Conservation (phyloP, 306 rosid species). For the Alnus rubra region DNA sequence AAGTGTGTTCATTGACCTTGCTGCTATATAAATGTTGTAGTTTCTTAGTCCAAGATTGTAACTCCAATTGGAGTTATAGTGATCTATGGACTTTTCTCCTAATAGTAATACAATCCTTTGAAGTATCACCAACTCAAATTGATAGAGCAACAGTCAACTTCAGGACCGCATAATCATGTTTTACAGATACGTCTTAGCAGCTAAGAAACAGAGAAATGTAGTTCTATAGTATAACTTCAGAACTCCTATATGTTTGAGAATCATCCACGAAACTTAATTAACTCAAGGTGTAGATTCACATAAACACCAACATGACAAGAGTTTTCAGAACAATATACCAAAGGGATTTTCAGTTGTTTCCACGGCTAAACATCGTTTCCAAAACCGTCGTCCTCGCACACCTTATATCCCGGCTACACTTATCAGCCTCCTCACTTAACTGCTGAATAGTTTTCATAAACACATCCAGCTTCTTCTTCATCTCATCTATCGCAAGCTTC, state of each 20-base stretch:
- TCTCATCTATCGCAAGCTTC: constrained; percentile 67
- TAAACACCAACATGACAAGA: constrained; percentile 13
- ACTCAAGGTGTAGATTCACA: constrained; percentile 21
- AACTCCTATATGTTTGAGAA: neutral
- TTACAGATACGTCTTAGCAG: too few relatives aligned
- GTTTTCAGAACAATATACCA: constrained; percentile 26
- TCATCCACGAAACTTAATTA: neutral
- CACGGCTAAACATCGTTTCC: constrained; percentile 47
- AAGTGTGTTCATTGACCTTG: neutral
- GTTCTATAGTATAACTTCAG: too few relatives aligned
- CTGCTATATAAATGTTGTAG: neutral
- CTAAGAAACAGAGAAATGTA: too few relatives aligned
- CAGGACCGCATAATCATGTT: too few relatives aligned
- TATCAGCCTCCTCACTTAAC: constrained; percentile 58
- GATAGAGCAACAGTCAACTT: too few relatives aligned
- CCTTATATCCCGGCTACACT: constrained; percentile 55
- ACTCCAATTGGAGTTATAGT: neutral
- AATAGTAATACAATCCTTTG: too few relatives aligned
- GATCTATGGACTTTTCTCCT: too few relatives aligned
- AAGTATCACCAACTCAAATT: too few relatives aligned
- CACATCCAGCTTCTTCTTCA: constrained; percentile 67
- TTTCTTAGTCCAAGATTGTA: neutral
- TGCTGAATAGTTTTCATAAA: constrained; percentile 52
- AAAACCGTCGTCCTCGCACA: constrained; percentile 65
- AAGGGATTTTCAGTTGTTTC: constrained; percentile 27